Evolutionary conservation across 2,329 filamentous ascomycete species (phyloP), one percentile per base, ranked within the genome.

Genomic region (Paraphaeosphaeria minitans): DNA sequence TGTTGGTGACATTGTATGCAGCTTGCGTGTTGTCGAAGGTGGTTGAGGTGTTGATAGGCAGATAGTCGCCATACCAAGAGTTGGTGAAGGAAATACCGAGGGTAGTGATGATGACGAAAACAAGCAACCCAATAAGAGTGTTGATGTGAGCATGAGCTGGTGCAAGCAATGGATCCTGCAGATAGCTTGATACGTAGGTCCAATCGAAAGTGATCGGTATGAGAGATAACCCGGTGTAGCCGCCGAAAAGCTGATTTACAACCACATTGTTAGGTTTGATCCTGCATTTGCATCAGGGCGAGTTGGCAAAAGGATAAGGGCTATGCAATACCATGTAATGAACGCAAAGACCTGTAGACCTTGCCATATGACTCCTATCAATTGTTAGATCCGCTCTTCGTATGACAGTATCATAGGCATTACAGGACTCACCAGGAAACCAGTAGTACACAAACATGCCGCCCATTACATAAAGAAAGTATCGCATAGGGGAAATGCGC

Each of bases 191-290:
- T n/a, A 74, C 70, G 47, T 67, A 68, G 2, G 87, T 89, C 89
- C 89, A 92, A 78, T 92, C 89, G 68, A 92, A 91, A 0, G 89
- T 91, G 33, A 92, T 85, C 1, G 89, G 89, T 7, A 92, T 77
- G 29, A 92, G 69, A 0, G 87, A 89, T 3, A 92, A 63, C 0
- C 90, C 89, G 0, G 86, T 89, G 50, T 81, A 82, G 1, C 87
- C 88, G 1, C 90, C 90, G 65, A 92, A 92, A 1, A 92, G 69
- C 71, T 92, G 89, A 64, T 92, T 93, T 41, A 92, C 75, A 10
- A 90, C 77, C 0, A 85, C 80, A 59, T 85, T 91, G 51, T 91
- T 80, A 0, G 90, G 90, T 1, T 84, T 85, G 57, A 91, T 84
- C 67, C 63, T 66, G n/a, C 12, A 16, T 1, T 19, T 12, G 27